phyloP scores from a whole-genome alignment of 257 asterid species.

The Thymus quinquecostatus region DNA sequence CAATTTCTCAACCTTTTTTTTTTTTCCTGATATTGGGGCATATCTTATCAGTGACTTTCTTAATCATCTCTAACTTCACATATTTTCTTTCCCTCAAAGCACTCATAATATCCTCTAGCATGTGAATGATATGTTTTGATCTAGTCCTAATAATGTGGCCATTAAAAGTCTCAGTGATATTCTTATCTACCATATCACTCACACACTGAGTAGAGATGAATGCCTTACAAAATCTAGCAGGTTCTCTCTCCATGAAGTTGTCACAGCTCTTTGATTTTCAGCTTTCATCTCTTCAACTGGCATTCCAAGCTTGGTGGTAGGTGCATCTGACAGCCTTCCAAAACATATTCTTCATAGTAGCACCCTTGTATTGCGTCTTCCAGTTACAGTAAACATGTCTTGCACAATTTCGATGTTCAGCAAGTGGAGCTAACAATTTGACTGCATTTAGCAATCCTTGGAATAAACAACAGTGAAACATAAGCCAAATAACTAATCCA shows the following conservation, averaged over 20 bases:
- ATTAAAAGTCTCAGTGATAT: too few relatives aligned
- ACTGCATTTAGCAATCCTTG: too few relatives aligned
- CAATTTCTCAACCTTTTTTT: not conserved
- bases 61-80: too few relatives aligned
- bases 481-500: too few relatives aligned
- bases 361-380: not conserved
- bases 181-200: not conserved
- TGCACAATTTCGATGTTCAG: not conserved
- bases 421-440: not conserved
- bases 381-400: not conserved
- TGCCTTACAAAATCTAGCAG: not conserved
- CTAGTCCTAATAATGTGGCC: not conserved
- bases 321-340: not conserved
- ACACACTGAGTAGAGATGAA: not conserved
- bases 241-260: not conserved
- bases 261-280: not conserved
- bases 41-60: not conserved
- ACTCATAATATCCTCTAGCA: not conserved
- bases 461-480: too few relatives aligned
- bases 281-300: not conserved
- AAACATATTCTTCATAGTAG: not conserved
- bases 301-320: too few relatives aligned
- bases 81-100: not conserved
- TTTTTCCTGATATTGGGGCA: not conserved
- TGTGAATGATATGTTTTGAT: not conserved